These are phyloP conservation scores for Chalciporus sphaerocephalus DNA, from an alignment of 768 basidiomycete genomes.

Conservation along the genomic window DNA sequence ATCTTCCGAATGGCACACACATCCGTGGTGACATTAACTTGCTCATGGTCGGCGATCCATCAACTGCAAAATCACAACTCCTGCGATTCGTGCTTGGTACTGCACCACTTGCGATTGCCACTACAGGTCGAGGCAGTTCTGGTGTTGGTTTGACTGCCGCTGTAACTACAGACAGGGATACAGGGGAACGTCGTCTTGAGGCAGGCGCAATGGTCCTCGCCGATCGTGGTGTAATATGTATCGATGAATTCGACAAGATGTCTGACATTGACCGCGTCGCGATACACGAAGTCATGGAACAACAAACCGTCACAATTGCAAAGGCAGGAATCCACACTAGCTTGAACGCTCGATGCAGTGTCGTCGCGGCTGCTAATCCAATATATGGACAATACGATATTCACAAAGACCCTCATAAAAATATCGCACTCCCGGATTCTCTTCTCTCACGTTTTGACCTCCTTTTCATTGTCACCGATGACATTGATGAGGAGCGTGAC, in stretches of 20 bases:
- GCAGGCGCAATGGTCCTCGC: constrained; percentile 99
- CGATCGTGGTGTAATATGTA: constrained; percentile 97
- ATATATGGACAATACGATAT: constrained; percentile 99
- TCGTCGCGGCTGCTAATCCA: constrained; percentile 97
- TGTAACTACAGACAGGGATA: constrained; percentile 97
- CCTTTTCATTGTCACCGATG: constrained; percentile 96
- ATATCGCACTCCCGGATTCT: constrained; percentile 97
- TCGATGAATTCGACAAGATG: constrained; percentile 99
- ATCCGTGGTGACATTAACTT: constrained; percentile 99
- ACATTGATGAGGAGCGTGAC: constrained; percentile 92
- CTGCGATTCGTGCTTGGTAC: constrained; percentile 94
- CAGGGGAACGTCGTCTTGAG: constrained; percentile 93
- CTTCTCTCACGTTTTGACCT: constrained; percentile 98
- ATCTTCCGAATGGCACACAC: constrained; percentile 93
- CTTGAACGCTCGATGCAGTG: constrained; percentile 95
- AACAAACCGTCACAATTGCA: constrained; percentile 98
- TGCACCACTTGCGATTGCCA: constrained; percentile 95
- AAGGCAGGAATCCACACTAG: constrained; percentile 99
- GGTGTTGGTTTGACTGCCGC: constrained; percentile 99
- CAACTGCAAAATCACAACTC: constrained; percentile 96
- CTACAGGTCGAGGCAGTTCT: constrained; percentile 96
- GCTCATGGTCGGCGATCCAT: constrained; percentile 98
- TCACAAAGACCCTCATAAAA: constrained; percentile 98
- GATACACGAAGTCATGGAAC: constrained; percentile 99
- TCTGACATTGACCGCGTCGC: constrained; percentile 97